Evolutionary conservation across 345 rosid genomes (phyloP), one percentile per base, ranked within the genome.

Genomic region (Theobroma cacao): DNA sequence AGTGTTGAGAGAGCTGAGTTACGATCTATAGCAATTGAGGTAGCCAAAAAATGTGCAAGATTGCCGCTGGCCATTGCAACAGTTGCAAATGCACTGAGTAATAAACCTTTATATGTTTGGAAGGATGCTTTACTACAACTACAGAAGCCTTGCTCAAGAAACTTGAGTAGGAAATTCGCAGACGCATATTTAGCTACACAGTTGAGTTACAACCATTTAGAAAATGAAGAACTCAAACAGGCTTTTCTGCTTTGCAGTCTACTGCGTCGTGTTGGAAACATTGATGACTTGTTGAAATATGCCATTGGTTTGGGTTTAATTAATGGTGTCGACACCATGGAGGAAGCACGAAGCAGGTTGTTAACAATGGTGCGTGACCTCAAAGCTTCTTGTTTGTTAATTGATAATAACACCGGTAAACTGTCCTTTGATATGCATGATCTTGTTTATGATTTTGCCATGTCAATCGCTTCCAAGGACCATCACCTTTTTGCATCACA

Each of bases 1-100:
- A 2, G 4, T 36, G 33, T 58, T 40, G 62, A 78, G 28, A 28
- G 28, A 4, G 34, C 3, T 5, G 17, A 12, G 0, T 36, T 87
- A 58, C 45, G 22, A 2, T 0, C 65, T 31, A 4, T 58, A 10
- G 84, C 84, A 7, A 12, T 0, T 12, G 58, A 85, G 15, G 45
- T 83, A 2, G 74, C 65, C n/a, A n/a, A 40, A 1, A 68, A 22
- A n/a, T 85, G 87, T 74, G 79, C 17, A 6, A 84, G 90, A 0
- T 74, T 87, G 41, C 90, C 90, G 0, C 2, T 87, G 28, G 24
- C 66, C 3, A 30, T 87, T 14, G 61, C 50, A 9, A 63, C 82
- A 2, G 30, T 81, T 26, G 90, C 81, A 14, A 64, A 5, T 0
- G 72, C 76, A 4, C 73, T 85, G 34, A 80, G 63, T 17, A 48